These are phyloP conservation scores for Pyricularia sp. DNA, from an alignment of 2,329 filamentous ascomycete genomes.

Conservation along the genomic window DNA sequence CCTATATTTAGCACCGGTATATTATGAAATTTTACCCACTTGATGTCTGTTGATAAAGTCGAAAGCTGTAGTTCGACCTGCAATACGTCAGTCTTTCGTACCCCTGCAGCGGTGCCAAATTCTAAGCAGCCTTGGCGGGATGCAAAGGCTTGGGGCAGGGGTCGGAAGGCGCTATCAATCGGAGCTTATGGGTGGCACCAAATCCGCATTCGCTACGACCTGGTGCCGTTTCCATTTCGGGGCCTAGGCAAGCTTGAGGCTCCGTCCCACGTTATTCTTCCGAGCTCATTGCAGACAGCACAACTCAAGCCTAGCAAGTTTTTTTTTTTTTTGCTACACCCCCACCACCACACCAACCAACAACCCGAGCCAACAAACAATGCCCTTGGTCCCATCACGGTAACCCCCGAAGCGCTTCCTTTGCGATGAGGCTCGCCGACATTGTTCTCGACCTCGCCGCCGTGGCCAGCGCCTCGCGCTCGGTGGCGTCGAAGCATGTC, in stretches of 20 bases:
- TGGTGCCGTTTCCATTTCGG: not conserved
- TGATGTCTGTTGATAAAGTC: not conserved
- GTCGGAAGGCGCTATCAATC: not conserved
- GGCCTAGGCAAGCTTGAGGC: not conserved
- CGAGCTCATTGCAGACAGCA: not conserved
- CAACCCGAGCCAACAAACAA: not conserved
- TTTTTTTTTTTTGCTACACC: not conserved
- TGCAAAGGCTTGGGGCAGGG: not conserved
- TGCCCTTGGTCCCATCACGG: not conserved
- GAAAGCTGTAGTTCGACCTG: too few relatives aligned
- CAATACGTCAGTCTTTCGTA: not conserved
- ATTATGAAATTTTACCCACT: not conserved
- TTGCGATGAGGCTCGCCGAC: slow-evolving; percentile 50
- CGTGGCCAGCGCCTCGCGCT: slow-evolving; percentile 59
- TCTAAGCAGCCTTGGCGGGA: not conserved
- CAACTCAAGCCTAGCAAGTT: not conserved
- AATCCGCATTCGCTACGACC: not conserved
- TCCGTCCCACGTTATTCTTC: not conserved
- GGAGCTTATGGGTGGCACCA: not conserved
- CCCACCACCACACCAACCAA: not conserved
- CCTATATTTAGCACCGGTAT: not conserved
- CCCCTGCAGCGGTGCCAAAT: not conserved
- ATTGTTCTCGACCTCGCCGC: slow-evolving; percentile 60
- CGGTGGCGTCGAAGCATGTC: slow-evolving; percentile 54
- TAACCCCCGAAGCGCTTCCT: not conserved